These are phyloP conservation scores for Lactifluus rugatus DNA, from an alignment of 768 basidiomycete species.

Conservation along the genomic window DNA sequence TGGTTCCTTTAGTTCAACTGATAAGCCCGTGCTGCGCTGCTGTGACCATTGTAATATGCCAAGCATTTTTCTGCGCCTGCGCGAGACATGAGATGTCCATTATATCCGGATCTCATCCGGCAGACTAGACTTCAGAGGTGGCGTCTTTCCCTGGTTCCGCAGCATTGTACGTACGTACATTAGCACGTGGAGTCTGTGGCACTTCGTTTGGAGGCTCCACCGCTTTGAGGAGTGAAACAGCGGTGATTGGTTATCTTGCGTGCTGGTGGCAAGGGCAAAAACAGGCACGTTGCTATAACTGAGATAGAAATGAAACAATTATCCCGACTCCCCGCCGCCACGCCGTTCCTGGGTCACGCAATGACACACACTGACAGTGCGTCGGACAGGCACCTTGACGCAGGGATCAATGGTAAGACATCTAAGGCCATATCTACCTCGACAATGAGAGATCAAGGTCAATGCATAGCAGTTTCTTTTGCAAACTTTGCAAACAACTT, in stretches of 20 bases:
- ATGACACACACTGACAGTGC: neutral
- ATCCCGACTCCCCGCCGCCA: neutral
- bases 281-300: conserved; percentile 1
- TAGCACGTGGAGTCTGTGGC: neutral
- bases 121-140: neutral
- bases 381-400: neutral
- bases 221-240: neutral
- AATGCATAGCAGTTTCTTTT: no score
- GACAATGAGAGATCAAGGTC: neutral
- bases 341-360: neutral
- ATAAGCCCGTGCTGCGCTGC: neutral
- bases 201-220: neutral
- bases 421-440: neutral
- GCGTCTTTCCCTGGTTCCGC: neutral
- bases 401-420: neutral
- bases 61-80: neutral
- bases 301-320: neutral
- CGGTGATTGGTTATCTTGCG: neutral
- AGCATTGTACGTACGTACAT: neutral
- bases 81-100: neutral
- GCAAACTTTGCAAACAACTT: no score
- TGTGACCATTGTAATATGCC: neutral
- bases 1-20: neutral
- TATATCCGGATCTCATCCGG: neutral
- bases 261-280: neutral